Evolutionary conservation across 2,329 filamentous ascomycete species (phyloP).

Genomic region (Aureobasidium sp.): DNA sequence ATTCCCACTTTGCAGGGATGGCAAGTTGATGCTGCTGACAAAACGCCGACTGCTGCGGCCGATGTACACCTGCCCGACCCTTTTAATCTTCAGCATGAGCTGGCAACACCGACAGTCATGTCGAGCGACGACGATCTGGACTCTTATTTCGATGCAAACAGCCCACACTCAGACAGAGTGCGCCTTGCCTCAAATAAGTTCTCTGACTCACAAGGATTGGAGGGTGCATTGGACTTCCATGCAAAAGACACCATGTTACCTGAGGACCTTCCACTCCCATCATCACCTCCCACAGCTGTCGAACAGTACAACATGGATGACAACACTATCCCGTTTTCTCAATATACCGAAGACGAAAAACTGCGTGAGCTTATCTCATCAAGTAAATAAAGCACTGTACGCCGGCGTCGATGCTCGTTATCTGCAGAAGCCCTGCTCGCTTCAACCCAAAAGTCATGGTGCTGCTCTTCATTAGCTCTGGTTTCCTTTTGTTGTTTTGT

Average conservation of each 20-base stretch:
- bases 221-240: not conserved
- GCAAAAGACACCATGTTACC: not conserved
- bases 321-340: not conserved
- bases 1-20: not conserved
- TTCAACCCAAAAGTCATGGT: not conserved
- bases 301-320: not conserved
- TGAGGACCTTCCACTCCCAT: conserved; percentile 10
- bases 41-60: not conserved
- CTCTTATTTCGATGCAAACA: conserved; percentile 12
- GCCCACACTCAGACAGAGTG: not conserved
- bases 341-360: conserved; percentile 7
- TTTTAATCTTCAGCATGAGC: not conserved
- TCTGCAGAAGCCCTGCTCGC: not conserved
- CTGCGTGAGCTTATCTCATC: conserved; percentile 1
- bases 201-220: not conserved
- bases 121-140: conserved; percentile 11
- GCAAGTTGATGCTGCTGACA: not conserved
- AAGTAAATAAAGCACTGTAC: not conserved
- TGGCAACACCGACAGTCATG: not conserved
- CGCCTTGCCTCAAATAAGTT: not conserved
- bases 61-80: not conserved
- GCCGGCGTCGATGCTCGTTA: conserved; percentile 6
- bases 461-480: not conserved
- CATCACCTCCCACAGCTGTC: not conserved
- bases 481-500: not conserved